Evolutionary conservation across 768 basidiomycete species (phyloP).

Genomic region (Antrodiella citrinella): DNA sequence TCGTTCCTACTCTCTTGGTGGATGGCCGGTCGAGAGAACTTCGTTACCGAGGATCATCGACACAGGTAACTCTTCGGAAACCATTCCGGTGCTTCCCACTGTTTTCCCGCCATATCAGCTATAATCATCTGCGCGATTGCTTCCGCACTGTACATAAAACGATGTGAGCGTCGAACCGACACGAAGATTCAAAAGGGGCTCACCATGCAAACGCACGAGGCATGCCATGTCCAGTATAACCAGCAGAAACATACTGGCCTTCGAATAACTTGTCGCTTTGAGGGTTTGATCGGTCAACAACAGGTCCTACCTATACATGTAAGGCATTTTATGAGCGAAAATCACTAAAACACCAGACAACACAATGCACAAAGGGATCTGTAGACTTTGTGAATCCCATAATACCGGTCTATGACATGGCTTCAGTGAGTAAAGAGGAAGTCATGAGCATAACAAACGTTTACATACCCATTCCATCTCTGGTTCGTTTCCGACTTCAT

Average conservation of each 20-base stretch:
- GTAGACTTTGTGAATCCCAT: constrained; percentile 62
- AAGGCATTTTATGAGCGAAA: too few species aligned
- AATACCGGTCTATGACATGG: constrained; percentile 61
- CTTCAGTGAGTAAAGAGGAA: neutral
- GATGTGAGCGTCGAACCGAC: constrained; percentile 1
- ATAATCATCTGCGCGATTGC: constrained; percentile 50
- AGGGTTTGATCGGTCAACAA: constrained; percentile 25
- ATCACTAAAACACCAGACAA: too few species aligned
- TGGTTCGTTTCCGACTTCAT: constrained; percentile 36
- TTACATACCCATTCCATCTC: constrained; percentile 75
- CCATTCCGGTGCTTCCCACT: constrained; percentile 54
- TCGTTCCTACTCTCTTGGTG: too few species aligned
- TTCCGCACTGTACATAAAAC: constrained; percentile 41
- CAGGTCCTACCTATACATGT: constrained; percentile 50
- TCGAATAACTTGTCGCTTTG: constrained; percentile 22
- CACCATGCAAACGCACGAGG: constrained; percentile 68
- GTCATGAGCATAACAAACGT: neutral
- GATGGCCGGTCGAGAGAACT: too few species aligned
- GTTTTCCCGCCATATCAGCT: constrained; percentile 33
- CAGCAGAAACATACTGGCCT: constrained; percentile 68
- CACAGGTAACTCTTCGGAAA: constrained; percentile 39
- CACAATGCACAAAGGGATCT: constrained; percentile 57
- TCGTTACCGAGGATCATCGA: too few species aligned
- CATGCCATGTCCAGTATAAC: constrained; percentile 78
- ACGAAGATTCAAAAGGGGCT: constrained; percentile 11